Percentiles rank a stretch among this genome's conserved stretches.
These are phyloP conservation scores for Capsella bursapastoris DNA, from an alignment of 345 rosid species.

Conservation along the genomic window DNA sequence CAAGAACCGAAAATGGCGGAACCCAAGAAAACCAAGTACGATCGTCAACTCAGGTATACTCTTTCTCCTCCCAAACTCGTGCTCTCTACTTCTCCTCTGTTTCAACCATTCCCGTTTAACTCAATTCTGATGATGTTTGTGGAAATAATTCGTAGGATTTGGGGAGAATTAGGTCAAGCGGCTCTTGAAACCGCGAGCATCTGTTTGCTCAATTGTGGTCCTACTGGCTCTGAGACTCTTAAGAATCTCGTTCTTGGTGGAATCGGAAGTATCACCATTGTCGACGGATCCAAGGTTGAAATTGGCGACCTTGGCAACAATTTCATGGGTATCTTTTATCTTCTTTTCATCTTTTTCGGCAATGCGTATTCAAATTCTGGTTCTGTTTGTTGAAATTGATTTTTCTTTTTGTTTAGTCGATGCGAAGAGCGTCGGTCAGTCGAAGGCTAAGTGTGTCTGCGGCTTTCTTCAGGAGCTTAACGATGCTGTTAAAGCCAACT, in stretches of 20 bases:
- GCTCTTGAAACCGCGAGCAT: slow-evolving; percentile 86
- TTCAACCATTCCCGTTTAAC: background rate
- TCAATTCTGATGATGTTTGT: background rate
- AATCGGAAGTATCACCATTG: slow-evolving; percentile 85
- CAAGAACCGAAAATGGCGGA: slow-evolving; percentile 66
- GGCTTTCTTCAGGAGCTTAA: slow-evolving; percentile 92
- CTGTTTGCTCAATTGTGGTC: slow-evolving; percentile 94
- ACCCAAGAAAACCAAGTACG: slow-evolving; percentile 74
- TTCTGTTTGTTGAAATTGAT: slow-evolving; percentile 2
- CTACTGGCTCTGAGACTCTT: slow-evolving; percentile 91
- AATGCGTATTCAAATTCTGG: background rate
- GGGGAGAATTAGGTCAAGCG: slow-evolving; percentile 96
- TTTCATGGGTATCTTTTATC: slow-evolving; percentile 67
- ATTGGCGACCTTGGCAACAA: slow-evolving; percentile 93
- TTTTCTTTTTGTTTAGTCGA: slow-evolving; percentile 59
- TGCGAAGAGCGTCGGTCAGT: slow-evolving; percentile 73
- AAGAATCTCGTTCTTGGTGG: slow-evolving; percentile 98
- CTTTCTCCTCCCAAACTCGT: background rate
- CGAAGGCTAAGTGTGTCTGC: slow-evolving; percentile 88
- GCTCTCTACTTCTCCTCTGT: background rate
- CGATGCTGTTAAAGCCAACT: slow-evolving; percentile 82
- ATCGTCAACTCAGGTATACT: slow-evolving; percentile 89
- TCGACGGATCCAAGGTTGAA: slow-evolving; percentile 89
- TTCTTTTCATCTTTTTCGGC: background rate
- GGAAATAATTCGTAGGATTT: slow-evolving; percentile 58